A percentile compares a stretch with the other conserved stretches of the same genome.
Conservation (phyloP, 352 stramenopile species). For the Elongisporangium senticosum region DNA sequence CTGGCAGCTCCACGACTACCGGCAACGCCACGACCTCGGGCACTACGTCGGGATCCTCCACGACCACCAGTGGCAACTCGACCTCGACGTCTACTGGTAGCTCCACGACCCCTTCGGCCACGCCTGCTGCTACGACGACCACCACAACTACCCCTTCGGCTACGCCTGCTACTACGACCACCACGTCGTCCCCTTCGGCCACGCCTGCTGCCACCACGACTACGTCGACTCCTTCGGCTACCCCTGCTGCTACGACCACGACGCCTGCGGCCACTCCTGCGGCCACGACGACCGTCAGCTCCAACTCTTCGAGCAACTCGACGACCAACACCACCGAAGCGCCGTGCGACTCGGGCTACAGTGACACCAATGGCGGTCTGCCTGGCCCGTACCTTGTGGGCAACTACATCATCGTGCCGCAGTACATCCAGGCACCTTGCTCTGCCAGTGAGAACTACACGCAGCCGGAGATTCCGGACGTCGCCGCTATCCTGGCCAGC, state of each 20-base stretch:
- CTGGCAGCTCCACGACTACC: background rate
- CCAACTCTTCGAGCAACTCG: too few species aligned
- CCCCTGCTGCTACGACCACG: constrained; percentile 8
- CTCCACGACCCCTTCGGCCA: constrained; percentile 13
- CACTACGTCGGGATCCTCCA: background rate
- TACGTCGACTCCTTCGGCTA: constrained; percentile 7
- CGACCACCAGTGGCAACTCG: constrained; percentile 6
- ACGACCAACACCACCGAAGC: too few species aligned
- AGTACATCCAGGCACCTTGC: too few species aligned
- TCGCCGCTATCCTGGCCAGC: too few species aligned
- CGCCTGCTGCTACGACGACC: constrained; percentile 11
- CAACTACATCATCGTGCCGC: too few species aligned
- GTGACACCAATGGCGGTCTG: too few species aligned
- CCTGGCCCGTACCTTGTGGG: too few species aligned
- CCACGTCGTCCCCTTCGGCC: background rate
- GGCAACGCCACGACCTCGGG: constrained; percentile 5
- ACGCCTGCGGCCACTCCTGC: constrained; percentile 12
- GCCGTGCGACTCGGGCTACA: too few species aligned
- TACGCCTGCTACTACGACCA: constrained; percentile 12
- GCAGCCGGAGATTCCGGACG: too few species aligned
- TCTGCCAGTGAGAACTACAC: too few species aligned
- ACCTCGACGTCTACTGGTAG: constrained; percentile 5
- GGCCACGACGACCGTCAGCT: constrained; percentile 7
- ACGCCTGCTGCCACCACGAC: constrained; percentile 15
- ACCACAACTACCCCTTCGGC: background rate